Evolutionary conservation across 1,139 yeast species (phyloP).

Genomic region (Scheffersomyces cryptocercus): DNA sequence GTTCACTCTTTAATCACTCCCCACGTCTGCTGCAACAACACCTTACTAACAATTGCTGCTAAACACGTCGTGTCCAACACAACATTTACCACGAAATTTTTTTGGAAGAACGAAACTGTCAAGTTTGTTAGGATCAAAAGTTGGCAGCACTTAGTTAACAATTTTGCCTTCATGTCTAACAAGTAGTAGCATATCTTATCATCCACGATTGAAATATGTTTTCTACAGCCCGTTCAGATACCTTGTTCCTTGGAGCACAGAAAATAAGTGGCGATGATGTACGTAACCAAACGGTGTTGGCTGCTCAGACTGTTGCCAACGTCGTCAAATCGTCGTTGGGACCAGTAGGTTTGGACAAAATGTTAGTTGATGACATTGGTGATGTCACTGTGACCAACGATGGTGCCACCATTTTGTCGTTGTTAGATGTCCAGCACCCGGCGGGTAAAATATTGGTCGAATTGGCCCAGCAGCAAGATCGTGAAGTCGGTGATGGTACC

Average conservation of each 20-base stretch:
- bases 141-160: no score
- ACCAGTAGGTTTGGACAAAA: constrained; percentile 97
- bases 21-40: no score
- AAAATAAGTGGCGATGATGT: constrained; percentile 95
- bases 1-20: no score
- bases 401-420: constrained; percentile 92
- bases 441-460: constrained; percentile 97
- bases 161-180: no score
- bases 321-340: constrained; percentile 97
- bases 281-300: constrained; percentile 92
- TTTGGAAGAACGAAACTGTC: no score
- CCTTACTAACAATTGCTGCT: no score
- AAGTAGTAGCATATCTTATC: no score
- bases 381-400: constrained; percentile 99
- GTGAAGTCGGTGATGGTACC: constrained; percentile 98
- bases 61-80: no score
- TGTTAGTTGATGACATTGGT: constrained; percentile 98
- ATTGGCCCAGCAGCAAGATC: constrained; percentile 97
- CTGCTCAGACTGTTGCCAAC: constrained; percentile 95
- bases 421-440: constrained; percentile 97
- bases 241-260: constrained; percentile 93
- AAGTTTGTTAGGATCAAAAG: no score
- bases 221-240: constrained; percentile 80
- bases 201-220: constrained; percentile 26
- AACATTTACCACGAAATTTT: no score